These are phyloP conservation scores for Hanseniaspora sp. DNA, from an alignment of 1,139 yeast species.

Conservation along the genomic window DNA sequence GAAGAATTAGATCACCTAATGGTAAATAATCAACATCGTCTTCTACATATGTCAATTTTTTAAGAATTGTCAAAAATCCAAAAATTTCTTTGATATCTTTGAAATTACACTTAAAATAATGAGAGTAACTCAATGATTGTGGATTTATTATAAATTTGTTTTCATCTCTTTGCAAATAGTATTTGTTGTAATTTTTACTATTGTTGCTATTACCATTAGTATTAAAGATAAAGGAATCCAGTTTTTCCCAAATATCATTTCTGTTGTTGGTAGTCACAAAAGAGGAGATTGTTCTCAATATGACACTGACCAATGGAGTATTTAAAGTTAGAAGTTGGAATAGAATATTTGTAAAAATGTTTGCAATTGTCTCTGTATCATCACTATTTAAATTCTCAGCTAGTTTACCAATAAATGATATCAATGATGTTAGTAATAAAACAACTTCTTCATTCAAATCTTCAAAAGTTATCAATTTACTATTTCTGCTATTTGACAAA, in stretches of 20 bases:
- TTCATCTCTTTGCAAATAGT: constrained; percentile 27
- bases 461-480: constrained; percentile 28
- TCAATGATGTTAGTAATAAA: constrained; percentile 63
- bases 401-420: constrained; percentile 44
- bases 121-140: constrained; percentile 20
- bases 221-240: constrained; percentile 67
- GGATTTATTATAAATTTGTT: constrained; percentile 29
- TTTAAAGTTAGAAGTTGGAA: constrained; percentile 40
- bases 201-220: not conserved
- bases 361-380: constrained; percentile 22
- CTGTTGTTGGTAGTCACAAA: constrained; percentile 40
- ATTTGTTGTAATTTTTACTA: not conserved
- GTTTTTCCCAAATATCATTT: constrained; percentile 50
- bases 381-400: constrained; percentile 33
- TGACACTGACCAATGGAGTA: constrained; percentile 46
- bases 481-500: constrained; percentile 18
- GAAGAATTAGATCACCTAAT: constrained; percentile 43
- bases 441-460: constrained; percentile 74
- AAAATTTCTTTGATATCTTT: constrained; percentile 37
- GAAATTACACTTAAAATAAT: constrained; percentile 29
- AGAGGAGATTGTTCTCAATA: constrained; percentile 43
- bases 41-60: constrained; percentile 29
- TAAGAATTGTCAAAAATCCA: constrained; percentile 47
- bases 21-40: constrained; percentile 24
- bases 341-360: constrained; percentile 29